Evolutionary conservation across 31 red algal genomes (phyloP).

Genomic region (Odonthalia washingtoniensis): DNA sequence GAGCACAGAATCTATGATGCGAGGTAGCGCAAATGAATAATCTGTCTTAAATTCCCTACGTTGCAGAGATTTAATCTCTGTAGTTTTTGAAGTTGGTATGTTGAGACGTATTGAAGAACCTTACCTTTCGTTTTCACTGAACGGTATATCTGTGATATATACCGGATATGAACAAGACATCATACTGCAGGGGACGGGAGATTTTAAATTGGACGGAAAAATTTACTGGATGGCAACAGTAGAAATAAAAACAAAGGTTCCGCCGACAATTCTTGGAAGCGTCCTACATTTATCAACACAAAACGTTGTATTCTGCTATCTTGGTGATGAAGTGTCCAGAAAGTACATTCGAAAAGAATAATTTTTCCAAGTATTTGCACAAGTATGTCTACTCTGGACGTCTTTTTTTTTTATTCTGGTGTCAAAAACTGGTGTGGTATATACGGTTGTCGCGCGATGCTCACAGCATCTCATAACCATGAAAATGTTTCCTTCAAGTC

Average conservation of each 20-base stretch:
- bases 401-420: no score
- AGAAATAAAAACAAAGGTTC: background rate
- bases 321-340: no score
- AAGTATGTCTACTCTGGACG: no score
- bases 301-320: no score
- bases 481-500: background rate
- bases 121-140: constrained; percentile 22
- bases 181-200: background rate
- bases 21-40: constrained; percentile 33
- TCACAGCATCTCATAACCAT: no score
- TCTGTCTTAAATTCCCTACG: constrained; percentile 9
- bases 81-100: constrained; percentile 40
- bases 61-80: background rate
- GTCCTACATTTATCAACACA: no score
- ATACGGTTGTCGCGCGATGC: no score
- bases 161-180: background rate
- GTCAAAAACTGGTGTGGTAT: no score
- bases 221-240: background rate
- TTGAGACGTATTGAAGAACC: background rate
- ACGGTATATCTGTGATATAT: constrained; percentile 12
- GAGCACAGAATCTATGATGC: constrained; percentile 31
- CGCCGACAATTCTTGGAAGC: background rate
- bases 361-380: no score
- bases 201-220: background rate
- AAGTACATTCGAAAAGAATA: no score